phyloP scores from a whole-genome alignment of 108 stramenopile genomes.

The Schizochytrium sp. region DNA sequence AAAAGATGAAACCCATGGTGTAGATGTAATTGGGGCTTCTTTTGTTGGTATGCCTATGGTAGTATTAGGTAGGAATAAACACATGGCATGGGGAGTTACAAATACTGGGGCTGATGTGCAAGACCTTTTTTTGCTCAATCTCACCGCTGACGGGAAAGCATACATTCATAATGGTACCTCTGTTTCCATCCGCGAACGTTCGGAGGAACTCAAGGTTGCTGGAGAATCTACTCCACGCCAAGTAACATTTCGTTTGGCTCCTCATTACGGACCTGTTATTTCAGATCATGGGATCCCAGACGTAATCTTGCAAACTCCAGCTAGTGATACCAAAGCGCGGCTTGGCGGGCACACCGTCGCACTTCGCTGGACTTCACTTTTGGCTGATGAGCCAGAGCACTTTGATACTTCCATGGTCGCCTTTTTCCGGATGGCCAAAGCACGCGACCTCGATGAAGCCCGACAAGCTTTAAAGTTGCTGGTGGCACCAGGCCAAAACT shows the following conservation, averaged over 20 bases:
- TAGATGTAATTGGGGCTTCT: constrained; percentile 8
- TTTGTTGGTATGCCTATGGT: constrained; percentile 49
- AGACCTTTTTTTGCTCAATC: constrained; percentile 53
- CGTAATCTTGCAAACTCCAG: neutral
- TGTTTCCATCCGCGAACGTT: neutral
- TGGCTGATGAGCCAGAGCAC: neutral
- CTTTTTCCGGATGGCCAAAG: neutral
- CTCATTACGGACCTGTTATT: constrained; percentile 61
- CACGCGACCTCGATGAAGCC: neutral
- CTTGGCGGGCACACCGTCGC: neutral
- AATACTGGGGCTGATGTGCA: constrained; percentile 65
- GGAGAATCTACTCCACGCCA: neutral
- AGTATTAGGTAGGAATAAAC: constrained; percentile 59
- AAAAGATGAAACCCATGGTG: neutral
- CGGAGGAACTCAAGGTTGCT: constrained; percentile 27
- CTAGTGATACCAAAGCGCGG: neutral
- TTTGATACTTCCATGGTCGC: constrained; percentile 57
- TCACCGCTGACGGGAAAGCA: neutral
- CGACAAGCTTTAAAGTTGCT: neutral
- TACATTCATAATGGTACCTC: constrained; percentile 26
- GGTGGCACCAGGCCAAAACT: constrained; percentile 59
- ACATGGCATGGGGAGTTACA: constrained; percentile 64
- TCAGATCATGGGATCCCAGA: constrained; percentile 35
- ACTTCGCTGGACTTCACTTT: constrained; percentile 54
- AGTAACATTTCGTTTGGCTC: neutral